These are phyloP conservation scores for Acer yangbiense DNA, from an alignment of 345 rosid genomes.

Conservation along the genomic window DNA sequence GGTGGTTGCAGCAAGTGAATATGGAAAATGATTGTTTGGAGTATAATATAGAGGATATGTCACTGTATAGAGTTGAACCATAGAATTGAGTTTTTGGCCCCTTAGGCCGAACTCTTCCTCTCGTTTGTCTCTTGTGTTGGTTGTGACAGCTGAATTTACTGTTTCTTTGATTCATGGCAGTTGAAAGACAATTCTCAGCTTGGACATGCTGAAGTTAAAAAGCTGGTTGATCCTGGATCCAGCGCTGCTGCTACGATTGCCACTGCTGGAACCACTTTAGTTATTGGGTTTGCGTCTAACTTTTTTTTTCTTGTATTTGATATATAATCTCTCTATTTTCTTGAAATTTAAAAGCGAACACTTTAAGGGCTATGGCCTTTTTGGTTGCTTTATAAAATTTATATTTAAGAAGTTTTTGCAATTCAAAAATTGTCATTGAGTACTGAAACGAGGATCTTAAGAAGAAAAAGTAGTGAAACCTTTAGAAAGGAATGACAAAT, in stretches of 20 bases:
- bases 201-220: constrained; percentile 71
- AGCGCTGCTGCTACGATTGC: constrained; percentile 56
- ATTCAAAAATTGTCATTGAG: background rate
- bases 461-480: background rate
- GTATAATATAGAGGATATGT: no score
- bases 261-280: constrained; percentile 74
- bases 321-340: background rate
- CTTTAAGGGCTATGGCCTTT: background rate
- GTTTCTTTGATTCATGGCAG: constrained; percentile 37
- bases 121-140: constrained; percentile 7
- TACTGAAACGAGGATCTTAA: background rate
- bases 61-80: background rate
- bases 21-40: background rate
- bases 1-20: background rate
- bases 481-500: background rate
- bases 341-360: no score
- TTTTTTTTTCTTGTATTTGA: background rate
- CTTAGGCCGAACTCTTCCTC: background rate
- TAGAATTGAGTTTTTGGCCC: no score
- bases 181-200: constrained; percentile 56
- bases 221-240: constrained; percentile 73
- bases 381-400: background rate
- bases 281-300: constrained; percentile 64
- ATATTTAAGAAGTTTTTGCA: background rate
- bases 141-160: constrained; percentile 7